These are phyloP conservation scores for Plasmodium berghei DNA, from an alignment of 169 alveolate species.

Conservation along the genomic window DNA sequence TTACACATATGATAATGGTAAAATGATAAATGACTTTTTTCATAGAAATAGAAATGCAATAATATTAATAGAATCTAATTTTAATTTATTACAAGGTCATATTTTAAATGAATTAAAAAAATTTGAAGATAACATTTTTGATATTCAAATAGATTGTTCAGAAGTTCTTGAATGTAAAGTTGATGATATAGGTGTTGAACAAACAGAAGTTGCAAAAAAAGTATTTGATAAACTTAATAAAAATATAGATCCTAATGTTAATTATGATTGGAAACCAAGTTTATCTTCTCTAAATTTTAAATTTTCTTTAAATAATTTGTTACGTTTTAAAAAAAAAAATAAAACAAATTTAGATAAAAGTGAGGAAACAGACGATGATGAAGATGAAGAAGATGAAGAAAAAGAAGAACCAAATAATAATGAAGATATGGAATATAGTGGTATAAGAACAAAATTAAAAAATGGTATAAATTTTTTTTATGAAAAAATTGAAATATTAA, in stretches of 20 bases:
- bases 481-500: not conserved
- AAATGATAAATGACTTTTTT: constrained; percentile 43
- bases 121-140: constrained; percentile 46
- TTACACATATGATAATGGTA: constrained; percentile 43
- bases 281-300: not conserved
- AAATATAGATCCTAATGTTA: constrained; percentile 10
- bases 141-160: constrained; percentile 21
- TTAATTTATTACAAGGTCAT: constrained; percentile 22
- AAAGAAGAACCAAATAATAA: not conserved
- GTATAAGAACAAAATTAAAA: not conserved
- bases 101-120: constrained; percentile 32
- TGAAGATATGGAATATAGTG: not conserved
- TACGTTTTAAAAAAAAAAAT: not conserved
- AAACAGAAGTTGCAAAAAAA: constrained; percentile 34
- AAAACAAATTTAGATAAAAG: not conserved
- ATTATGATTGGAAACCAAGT: constrained; percentile 37
- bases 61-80: constrained; percentile 45
- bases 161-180: constrained; percentile 33
- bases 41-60: constrained; percentile 41
- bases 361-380: not conserved
- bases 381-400: not conserved
- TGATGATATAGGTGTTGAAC: not conserved
- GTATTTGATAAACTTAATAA: not conserved
- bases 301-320: constrained; percentile 1
- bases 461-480: not conserved